Base-by-base conservation (phyloP, 805 yeast genomes). In the Wickerhamomyces chambardii region DNA sequence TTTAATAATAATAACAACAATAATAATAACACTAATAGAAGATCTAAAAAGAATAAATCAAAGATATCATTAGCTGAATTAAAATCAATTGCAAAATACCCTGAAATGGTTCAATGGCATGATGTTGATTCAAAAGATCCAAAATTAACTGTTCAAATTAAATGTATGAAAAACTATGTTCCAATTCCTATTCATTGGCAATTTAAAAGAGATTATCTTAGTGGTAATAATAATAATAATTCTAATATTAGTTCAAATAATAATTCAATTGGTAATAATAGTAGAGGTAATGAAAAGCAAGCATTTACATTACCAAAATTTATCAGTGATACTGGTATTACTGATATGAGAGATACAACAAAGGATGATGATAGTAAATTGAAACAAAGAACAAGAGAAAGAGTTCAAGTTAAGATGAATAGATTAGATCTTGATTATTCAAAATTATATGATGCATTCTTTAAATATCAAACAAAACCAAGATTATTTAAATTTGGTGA, bases 101-200 rank as follows among this genome's bases (percentile, higher is more conserved):
- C 97, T 0, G 85, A 84, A 38, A 51, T 78, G 4, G 79, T 90
- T 1, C 95, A 87, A 43, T 82, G 95, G 94, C 74, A 63, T 46
- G 97, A 92, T 55, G 80, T 78, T 2, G 92, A 89, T 60, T 81
- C 97, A 0, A 67, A 66, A 1, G 90, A 85, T 46, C 95, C 98
- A 2, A 58, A 63, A 32, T 51, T 87, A 16, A 64, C 76, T 12
- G 75, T 84, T 0, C 61, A 68, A 17, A 55, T 90, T 33, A 90
- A 89, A 51, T 60, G 78, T 0, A 58, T 64, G 26, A 77, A 75
- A 37, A 84, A 85, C 43, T 67, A 62, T 2, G 78, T 89, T 1
- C 84, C 76, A 2, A 85, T 90, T 1, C 97, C 97, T 0, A 50
- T 59, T 0, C 92, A 87, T 55, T 90, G 98, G 98, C 75, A 74